These are phyloP conservation scores for Protostelium mycophagum DNA, from an alignment of 78 protist genomes.

Conservation along the genomic window DNA sequence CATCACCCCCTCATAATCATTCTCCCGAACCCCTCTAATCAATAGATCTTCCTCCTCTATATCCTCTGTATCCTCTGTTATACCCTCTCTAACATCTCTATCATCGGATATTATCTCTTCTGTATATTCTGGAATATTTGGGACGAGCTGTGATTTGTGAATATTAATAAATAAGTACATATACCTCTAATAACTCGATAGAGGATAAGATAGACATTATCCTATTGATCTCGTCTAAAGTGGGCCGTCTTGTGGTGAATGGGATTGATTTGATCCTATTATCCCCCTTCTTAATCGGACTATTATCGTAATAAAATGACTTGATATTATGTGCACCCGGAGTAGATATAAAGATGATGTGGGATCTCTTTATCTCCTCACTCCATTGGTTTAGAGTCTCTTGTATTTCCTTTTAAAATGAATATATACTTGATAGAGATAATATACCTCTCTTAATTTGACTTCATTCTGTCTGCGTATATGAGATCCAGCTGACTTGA, in stretches of 20 bases:
- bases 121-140: conserved; percentile 6
- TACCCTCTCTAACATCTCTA: background rate
- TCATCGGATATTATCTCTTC: background rate
- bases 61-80: background rate
- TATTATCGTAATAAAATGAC: conserved; percentile 15
- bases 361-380: conserved; percentile 10
- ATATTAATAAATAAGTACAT: conserved; percentile 8
- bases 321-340: conserved; percentile 43
- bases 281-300: conserved; percentile 17
- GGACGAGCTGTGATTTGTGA: background rate
- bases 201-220: conserved; percentile 20
- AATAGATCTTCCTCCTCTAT: background rate
- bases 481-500: conserved; percentile 41
- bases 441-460: conserved; percentile 29
- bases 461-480: conserved; percentile 46
- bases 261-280: conserved; percentile 25
- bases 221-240: conserved; percentile 29
- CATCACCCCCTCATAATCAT: background rate
- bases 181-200: conserved; percentile 3
- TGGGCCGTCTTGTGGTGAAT: conserved; percentile 49
- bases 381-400: conserved; percentile 13
- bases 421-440: background rate
- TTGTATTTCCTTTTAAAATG: background rate
- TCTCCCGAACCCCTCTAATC: background rate
- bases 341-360: conserved; percentile 31